Conservation (phyloP, 1,284 basidiomycete genomes). For the Hortiboletus rubellus region DNA sequence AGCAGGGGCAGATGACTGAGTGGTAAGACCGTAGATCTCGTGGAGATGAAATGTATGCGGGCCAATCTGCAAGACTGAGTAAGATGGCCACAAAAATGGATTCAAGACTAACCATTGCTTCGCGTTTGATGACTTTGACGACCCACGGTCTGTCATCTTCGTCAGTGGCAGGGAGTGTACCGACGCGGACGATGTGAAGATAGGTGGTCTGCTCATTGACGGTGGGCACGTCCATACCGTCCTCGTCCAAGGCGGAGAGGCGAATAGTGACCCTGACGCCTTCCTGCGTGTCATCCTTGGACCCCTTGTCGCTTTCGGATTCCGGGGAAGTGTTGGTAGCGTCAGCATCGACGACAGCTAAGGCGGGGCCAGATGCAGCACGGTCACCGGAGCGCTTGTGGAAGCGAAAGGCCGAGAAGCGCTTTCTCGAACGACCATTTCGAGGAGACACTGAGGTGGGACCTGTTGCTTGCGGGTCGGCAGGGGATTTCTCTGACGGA, state of each 20-base stretch:
- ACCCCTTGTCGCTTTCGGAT: conserved; percentile 42
- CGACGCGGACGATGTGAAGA: conserved; percentile 78
- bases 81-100: conserved; percentile 4
- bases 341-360: conserved; percentile 72
- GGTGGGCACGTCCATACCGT: conserved; percentile 60
- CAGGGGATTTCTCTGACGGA: conserved; percentile 16
- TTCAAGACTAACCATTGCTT: conserved; percentile 61
- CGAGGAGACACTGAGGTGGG: conserved; percentile 12
- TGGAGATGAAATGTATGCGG: conserved; percentile 89
- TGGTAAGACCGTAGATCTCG: conserved; percentile 86
- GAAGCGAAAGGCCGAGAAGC: conserved; percentile 68
- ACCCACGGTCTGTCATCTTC: conserved; percentile 74
- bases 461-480: conserved; percentile 21
- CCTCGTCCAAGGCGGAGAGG: conserved; percentile 73
- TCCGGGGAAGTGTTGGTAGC: conserved; percentile 19
- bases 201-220: conserved; percentile 86
- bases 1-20: conserved; percentile 47
- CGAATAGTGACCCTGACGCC: conserved; percentile 77
- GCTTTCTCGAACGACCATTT: conserved; percentile 39
- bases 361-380: conserved; percentile 65
- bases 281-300: conserved; percentile 50
- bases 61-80: conserved; percentile 60
- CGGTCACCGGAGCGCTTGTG: conserved; percentile 50
- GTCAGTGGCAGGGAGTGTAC: conserved; percentile 38
- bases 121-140: conserved; percentile 85